phyloP scores from a whole-genome alignment of 371 early-diverging fungal genomes.

The Scutellospora calospora region DNA sequence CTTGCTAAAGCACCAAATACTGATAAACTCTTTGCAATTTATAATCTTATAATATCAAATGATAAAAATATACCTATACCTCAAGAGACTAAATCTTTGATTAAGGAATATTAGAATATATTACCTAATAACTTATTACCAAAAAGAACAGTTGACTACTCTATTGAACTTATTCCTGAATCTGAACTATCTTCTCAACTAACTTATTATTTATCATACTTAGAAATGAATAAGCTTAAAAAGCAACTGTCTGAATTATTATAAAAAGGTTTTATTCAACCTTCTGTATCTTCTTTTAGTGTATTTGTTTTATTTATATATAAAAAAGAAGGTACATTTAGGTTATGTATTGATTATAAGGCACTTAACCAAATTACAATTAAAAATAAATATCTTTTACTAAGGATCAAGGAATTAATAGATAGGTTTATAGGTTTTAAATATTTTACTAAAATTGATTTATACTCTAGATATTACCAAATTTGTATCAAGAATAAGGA shows the following conservation, averaged over 20 bases:
- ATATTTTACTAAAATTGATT: no score
- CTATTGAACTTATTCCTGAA: conserved; percentile 46
- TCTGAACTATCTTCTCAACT: conserved; percentile 45
- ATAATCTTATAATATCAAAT: no score
- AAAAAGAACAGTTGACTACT: conserved; percentile 46
- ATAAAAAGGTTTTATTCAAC: no score
- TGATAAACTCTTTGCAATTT: no score
- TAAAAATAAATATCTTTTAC: conserved; percentile 55
- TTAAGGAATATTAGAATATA: conserved; percentile 27
- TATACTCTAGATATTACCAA: no score
- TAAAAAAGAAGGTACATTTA: conserved; percentile 65
- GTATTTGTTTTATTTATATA: conserved; percentile 64
- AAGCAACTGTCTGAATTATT: no score
- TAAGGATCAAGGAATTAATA: conserved; percentile 49
- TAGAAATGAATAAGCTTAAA: no score
- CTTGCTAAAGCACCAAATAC: no score
- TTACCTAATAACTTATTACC: conserved; percentile 25
- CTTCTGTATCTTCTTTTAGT: no score
- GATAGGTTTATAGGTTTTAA: conserved; percentile 53
- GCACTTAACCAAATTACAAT: conserved; percentile 58
- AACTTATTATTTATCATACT: conserved; percentile 57
- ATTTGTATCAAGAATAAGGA: conserved; percentile 43
- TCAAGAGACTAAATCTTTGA: not conserved
- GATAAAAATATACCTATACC: not conserved
- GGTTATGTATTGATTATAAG: no score